These are phyloP conservation scores for Tephrocybe sp. DNA, from an alignment of 768 basidiomycete species.

Conservation along the genomic window DNA sequence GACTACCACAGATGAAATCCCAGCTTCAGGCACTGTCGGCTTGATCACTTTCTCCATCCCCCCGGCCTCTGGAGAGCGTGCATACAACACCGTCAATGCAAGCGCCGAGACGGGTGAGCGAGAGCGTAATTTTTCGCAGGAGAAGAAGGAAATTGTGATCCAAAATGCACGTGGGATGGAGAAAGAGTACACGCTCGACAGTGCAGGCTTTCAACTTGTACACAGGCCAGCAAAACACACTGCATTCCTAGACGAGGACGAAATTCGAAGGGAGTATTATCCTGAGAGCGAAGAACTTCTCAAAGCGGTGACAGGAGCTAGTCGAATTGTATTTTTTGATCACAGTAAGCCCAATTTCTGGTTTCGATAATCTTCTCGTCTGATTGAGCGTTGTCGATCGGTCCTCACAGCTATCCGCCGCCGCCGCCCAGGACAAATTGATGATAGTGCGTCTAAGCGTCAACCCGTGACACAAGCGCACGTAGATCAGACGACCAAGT, in stretches of 20 bases:
- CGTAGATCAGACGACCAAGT: conserved; percentile 35
- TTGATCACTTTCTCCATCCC: neutral
- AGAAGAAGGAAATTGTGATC: conserved; percentile 17
- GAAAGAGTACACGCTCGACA: conserved; percentile 32
- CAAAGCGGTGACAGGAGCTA: conserved; percentile 60
- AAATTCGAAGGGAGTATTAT: conserved; percentile 37
- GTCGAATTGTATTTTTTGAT: conserved; percentile 55
- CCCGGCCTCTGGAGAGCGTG: neutral
- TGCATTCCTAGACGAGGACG: conserved; percentile 34
- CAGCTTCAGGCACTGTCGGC: neutral
- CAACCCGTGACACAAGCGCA: conserved; percentile 35
- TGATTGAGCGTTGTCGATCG: too few relatives aligned
- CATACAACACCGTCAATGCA: neutral
- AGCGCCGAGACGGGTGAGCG: neutral
- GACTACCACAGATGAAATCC: neutral
- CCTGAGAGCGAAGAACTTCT: conserved; percentile 56
- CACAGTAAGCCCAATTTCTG: conserved; percentile 44
- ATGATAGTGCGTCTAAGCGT: conserved; percentile 24
- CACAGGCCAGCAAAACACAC: conserved; percentile 29
- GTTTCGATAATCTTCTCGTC: neutral
- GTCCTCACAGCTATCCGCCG: neutral
- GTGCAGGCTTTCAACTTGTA: conserved; percentile 35
- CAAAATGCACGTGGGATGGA: conserved; percentile 43
- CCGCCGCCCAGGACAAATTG: conserved; percentile 25
- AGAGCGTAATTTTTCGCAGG: neutral